phyloP scores from a whole-genome alignment of 352 stramenopile genomes.

The Phytopythium sindhum region DNA sequence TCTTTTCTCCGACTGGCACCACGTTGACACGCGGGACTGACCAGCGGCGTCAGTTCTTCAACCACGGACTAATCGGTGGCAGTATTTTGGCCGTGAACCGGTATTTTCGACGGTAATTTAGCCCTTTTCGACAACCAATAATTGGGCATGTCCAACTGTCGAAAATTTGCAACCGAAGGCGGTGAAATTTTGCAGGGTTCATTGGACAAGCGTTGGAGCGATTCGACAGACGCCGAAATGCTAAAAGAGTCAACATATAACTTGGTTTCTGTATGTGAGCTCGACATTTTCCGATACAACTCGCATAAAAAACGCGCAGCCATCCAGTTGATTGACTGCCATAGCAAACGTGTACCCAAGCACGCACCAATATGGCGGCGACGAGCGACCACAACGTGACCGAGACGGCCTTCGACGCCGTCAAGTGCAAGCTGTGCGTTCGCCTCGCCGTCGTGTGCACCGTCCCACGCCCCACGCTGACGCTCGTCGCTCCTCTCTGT shows the following conservation, averaged over 20 bases:
- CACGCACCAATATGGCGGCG: not conserved
- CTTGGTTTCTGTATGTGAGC: too few species aligned
- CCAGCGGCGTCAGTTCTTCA: not conserved
- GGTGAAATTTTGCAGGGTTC: too few species aligned
- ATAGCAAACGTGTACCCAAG: not conserved
- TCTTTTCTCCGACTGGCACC: not conserved
- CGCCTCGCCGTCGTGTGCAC: not conserved
- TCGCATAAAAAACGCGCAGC: not conserved
- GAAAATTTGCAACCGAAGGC: not conserved
- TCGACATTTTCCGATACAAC: too few species aligned
- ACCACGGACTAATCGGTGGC: constrained; percentile 5
- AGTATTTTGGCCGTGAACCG: not conserved
- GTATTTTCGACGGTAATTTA: constrained; percentile 3
- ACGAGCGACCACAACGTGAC: constrained; percentile 81
- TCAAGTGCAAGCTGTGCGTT: constrained; percentile 74
- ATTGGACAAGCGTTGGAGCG: not conserved
- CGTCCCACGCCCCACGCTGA: not conserved
- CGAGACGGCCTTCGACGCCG: constrained; percentile 69
- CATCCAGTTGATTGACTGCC: not conserved
- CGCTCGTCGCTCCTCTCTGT: not conserved
- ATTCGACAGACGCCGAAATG: too few species aligned
- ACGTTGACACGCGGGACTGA: not conserved
- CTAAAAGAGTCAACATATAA: too few species aligned
- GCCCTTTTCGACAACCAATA: not conserved
- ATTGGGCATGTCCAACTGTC: not conserved